Base-by-base conservation (phyloP, 2,329 filamentous ascomycete genomes). In the Elsinoe perseae region DNA sequence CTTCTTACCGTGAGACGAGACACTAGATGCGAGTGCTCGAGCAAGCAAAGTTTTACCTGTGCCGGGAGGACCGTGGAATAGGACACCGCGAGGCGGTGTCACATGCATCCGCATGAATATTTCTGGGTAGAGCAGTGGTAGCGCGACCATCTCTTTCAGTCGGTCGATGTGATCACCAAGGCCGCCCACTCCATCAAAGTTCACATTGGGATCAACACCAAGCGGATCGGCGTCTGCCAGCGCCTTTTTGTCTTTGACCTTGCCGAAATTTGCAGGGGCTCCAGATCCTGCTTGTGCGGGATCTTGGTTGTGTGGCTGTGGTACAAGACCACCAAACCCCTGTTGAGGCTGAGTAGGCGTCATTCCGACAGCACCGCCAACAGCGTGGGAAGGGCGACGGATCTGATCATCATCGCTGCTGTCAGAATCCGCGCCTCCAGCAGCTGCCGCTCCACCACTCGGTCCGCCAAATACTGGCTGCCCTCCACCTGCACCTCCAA, bases 21-120 rank as follows among this genome's bases (percentile, higher is more conserved):
- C 86, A 59, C 88, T 95, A 56, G 93, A 95, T 50, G 95, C 91
- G 46, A 98, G 77, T 40, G 93, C 93, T 65, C 93, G 83, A 54
- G 95, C 93, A 59, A 98, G 81, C n/a, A 98, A 77, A 10, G 93
- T 98, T 75, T 96, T 98, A 79, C 93, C 93, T 14, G 93, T 98
- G 69, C 93, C 93, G 4, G 95, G 93, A 55, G 93, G 93, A 30
- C 93, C 93, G 68, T 98, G 93, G 72, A 98, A 98, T 58, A 98
- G 73, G 2, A 98, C 95, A 69, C 93, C 93, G 54, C 95, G 83
- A 10, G 93, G 93, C 9, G 93, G 93, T 1, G 91, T 95, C 58
- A 97, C 89, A 62, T 95, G 86, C 70, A 97, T 95, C 60, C 84
- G 85, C 61, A 85, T 79, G 70, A 97, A 98, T 40, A 97, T 83